phyloP scores from a whole-genome alignment of 306 rosid genomes.

The Cicer pinnatifidum region DNA sequence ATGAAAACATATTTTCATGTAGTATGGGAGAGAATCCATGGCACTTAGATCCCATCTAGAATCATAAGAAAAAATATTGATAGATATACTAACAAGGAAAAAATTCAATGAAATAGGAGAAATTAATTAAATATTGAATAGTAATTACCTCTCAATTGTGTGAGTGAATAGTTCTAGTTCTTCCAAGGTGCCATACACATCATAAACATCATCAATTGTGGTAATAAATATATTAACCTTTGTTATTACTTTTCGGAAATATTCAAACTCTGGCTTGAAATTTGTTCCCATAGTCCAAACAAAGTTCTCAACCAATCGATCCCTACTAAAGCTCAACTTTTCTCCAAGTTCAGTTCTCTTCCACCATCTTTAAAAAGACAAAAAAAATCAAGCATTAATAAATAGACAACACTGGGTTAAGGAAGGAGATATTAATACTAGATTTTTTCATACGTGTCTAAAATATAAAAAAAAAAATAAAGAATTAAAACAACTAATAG shows the following conservation, averaged over 20 bases:
- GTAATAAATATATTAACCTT: background rate
- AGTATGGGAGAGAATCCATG: background rate
- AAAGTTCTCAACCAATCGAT: constrained; percentile 15
- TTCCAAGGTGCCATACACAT: constrained; percentile 4
- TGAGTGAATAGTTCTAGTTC: constrained; percentile 23
- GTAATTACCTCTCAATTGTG: background rate
- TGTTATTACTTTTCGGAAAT: background rate
- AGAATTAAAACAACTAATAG: too few relatives aligned
- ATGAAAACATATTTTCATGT: constrained; percentile 27
- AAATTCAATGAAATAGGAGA: background rate
- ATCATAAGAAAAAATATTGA: background rate
- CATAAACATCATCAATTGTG: constrained; percentile 22
- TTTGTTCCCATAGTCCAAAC: background rate
- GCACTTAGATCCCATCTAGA: constrained; percentile 14
- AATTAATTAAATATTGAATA: background rate
- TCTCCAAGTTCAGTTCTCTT: background rate
- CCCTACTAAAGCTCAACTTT: constrained; percentile 7
- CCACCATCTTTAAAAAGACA: constrained; percentile 12
- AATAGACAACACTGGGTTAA: too few relatives aligned
- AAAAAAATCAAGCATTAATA: background rate
- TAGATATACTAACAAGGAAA: background rate
- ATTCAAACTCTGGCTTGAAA: background rate
- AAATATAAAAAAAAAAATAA: too few relatives aligned
- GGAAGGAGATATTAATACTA: too few relatives aligned
- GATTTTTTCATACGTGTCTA: too few relatives aligned